Evolutionary conservation across 208 protist genomes (phyloP).

Genomic region (Hexamita inflata): DNA sequence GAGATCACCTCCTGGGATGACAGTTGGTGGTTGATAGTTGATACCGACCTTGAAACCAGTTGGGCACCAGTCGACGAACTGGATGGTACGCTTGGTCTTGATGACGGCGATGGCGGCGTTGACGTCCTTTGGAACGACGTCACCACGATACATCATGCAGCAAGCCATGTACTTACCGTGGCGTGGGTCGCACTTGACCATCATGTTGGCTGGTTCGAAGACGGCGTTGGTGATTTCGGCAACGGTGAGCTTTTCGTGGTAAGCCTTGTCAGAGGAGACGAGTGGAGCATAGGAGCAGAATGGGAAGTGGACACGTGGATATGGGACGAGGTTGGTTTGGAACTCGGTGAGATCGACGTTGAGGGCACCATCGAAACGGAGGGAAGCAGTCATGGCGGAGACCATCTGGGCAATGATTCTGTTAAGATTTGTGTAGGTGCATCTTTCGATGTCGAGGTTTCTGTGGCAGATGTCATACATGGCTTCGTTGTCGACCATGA

Average conservation of each 20-base stretch:
- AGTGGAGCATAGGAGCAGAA: constrained; percentile 52
- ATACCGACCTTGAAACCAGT: constrained; percentile 71
- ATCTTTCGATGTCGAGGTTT: constrained; percentile 52
- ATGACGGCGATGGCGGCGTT: constrained; percentile 53
- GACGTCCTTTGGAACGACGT: constrained; percentile 59
- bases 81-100: constrained; percentile 57
- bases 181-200: constrained; percentile 56
- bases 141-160: constrained; percentile 58
- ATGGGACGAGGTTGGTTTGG: constrained; percentile 59
- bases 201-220: constrained; percentile 55
- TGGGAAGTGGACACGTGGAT: constrained; percentile 55
- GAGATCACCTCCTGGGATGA: constrained; percentile 74
- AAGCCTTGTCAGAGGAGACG: constrained; percentile 55
- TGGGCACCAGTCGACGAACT: constrained; percentile 59
- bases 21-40: constrained; percentile 81
- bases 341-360: constrained; percentile 60
- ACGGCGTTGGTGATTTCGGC: constrained; percentile 56
- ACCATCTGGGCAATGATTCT: constrained; percentile 49
- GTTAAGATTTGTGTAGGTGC: constrained; percentile 62
- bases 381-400: constrained; percentile 56
- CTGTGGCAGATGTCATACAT: constrained; percentile 52
- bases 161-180: constrained; percentile 61
- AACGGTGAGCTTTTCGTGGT: constrained; percentile 52
- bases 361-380: constrained; percentile 55
- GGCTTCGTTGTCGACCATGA: constrained; percentile 55